Conservation (phyloP, 495 filamentous ascomycete genomes). For the Neurospora pannonica region DNA sequence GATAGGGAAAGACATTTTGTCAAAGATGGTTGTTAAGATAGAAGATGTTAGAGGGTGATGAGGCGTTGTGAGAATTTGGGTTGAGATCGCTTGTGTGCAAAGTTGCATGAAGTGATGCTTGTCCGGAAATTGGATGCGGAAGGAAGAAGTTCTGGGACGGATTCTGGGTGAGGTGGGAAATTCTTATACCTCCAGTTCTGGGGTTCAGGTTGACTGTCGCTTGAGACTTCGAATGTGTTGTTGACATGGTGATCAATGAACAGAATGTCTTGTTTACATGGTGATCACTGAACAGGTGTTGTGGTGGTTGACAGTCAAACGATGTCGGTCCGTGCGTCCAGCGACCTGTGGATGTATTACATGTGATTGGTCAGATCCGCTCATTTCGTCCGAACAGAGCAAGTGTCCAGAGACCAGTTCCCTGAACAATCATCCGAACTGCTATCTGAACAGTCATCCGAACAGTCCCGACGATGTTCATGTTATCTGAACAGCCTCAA, state of each 20-base stretch:
- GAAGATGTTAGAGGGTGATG: background rate
- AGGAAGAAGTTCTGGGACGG: background rate
- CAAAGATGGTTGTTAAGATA: background rate
- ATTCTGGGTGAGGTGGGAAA: background rate
- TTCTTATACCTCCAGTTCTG: background rate
- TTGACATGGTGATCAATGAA: background rate
- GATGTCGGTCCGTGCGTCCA: background rate
- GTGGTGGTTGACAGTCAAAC: background rate
- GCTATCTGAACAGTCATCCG: background rate
- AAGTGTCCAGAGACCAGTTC: background rate
- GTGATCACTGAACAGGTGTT: background rate
- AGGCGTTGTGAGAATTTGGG: background rate
- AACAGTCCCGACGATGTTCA: background rate
- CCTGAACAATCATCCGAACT: background rate
- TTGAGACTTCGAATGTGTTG: background rate
- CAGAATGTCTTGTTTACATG: background rate
- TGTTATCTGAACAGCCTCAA: background rate
- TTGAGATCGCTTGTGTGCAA: background rate
- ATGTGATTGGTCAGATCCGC: background rate
- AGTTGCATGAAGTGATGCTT: background rate
- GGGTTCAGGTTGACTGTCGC: background rate
- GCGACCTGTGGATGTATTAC: background rate
- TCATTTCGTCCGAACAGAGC: background rate
- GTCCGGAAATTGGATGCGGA: background rate
- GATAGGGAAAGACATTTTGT: background rate